Conservation (phyloP, 768 basidiomycete species). For the Pulveroboletus frians region DNA sequence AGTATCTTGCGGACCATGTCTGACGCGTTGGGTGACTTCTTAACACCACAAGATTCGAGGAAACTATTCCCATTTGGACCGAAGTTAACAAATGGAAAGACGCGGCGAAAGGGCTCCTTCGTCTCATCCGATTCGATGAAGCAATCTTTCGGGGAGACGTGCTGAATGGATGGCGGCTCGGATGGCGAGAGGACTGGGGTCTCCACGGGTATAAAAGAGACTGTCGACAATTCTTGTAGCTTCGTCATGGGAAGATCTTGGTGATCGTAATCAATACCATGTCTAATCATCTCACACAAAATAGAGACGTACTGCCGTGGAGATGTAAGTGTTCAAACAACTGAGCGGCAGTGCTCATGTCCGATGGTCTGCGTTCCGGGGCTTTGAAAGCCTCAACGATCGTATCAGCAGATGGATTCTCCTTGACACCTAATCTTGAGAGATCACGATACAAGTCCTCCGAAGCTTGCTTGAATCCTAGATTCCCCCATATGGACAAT, state of each 20-base stretch:
- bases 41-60: constrained; percentile 11
- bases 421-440: constrained; percentile 11
- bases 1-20: constrained; percentile 11
- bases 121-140: constrained; percentile 4
- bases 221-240: constrained; percentile 4
- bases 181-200: neutral
- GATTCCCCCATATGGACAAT: constrained; percentile 2
- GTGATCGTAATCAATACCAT: neutral
- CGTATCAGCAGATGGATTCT: constrained; percentile 1
- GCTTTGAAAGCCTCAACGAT: neutral
- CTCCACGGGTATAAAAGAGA: constrained; percentile 11
- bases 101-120: constrained; percentile 6
- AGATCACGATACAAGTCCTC: constrained; percentile 1
- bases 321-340: constrained; percentile 10
- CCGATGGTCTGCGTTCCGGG: neutral
- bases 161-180: neutral
- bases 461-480: constrained; percentile 7
- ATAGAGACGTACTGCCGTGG: constrained; percentile 6
- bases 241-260: constrained; percentile 5
- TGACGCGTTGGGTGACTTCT: constrained; percentile 10
- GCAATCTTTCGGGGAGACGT: constrained; percentile 10
- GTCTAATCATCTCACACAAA: neutral
- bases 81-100: constrained; percentile 15
- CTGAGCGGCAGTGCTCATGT: neutral
- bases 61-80: constrained; percentile 9